Evolutionary conservation across 1,284 basidiomycete genomes (phyloP).

Genomic region (Phenoliferia sp.): DNA sequence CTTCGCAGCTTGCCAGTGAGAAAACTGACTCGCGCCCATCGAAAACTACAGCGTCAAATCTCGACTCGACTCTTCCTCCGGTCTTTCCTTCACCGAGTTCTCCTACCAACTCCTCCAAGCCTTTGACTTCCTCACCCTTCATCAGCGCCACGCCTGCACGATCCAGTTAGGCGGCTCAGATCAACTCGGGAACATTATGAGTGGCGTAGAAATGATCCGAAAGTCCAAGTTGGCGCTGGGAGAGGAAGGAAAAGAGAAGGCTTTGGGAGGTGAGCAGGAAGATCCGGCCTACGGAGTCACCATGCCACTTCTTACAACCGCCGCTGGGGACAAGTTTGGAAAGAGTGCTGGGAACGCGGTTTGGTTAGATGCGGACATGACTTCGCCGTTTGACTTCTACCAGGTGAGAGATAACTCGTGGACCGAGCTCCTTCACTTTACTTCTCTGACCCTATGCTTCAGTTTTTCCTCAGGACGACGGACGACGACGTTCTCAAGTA

Average conservation of each 20-base stretch:
- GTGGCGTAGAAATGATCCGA: constrained; percentile 35
- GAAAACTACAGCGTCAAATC: constrained; percentile 64
- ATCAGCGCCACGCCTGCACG: constrained; percentile 63
- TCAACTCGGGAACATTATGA: constrained; percentile 92
- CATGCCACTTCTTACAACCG: constrained; percentile 85
- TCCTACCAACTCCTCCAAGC: constrained; percentile 96
- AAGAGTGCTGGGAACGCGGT: constrained; percentile 95
- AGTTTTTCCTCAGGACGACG: constrained; percentile 83
- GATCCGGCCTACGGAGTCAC: constrained; percentile 75
- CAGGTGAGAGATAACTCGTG: too few species aligned
- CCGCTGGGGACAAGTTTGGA: constrained; percentile 90
- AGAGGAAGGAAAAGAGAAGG: constrained; percentile 21
- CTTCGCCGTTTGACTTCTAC: constrained; percentile 83
- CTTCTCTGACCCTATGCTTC: too few species aligned
- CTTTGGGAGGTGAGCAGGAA: constrained; percentile 23
- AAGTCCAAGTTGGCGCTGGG: constrained; percentile 6
- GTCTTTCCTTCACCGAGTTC: constrained; percentile 96
- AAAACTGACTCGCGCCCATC: not conserved
- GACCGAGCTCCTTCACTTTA: too few species aligned
- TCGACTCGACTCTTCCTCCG: constrained; percentile 63
- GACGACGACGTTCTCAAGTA: constrained; percentile 80
- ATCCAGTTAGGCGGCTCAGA: constrained; percentile 95
- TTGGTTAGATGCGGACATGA: constrained; percentile 72
- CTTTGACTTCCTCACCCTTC: constrained; percentile 82
- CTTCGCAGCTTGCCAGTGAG: not conserved